These are phyloP conservation scores for Talaromyces funiculosus DNA, from an alignment of 2,329 filamentous ascomycete genomes.

Conservation along the genomic window DNA sequence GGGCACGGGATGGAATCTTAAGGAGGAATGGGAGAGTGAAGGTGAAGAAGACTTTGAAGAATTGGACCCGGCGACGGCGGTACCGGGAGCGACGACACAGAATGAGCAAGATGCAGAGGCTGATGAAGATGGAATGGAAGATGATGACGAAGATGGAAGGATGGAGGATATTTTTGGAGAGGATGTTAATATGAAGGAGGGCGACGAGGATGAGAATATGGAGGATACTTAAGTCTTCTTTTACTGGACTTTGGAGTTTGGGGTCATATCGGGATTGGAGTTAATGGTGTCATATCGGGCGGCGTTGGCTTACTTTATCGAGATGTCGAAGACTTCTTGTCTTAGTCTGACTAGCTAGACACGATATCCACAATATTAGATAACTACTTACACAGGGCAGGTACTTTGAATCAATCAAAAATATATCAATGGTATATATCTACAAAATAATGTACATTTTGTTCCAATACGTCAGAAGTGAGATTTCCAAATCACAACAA, in stretches of 20 bases:
- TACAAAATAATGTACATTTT: constrained; percentile 11
- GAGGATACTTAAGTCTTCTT: constrained; percentile 31
- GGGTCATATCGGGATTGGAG: not conserved
- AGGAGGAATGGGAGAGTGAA: constrained; percentile 55
- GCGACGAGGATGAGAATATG: constrained; percentile 39
- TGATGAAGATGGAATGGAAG: constrained; percentile 31
- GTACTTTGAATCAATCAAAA: not conserved
- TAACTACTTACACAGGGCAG: not conserved
- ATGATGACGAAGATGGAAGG: constrained; percentile 42
- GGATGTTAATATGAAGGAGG: constrained; percentile 34
- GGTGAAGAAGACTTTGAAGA: constrained; percentile 39
- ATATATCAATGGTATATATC: constrained; percentile 6
- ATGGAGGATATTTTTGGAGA: constrained; percentile 47
- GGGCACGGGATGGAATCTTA: constrained; percentile 52
- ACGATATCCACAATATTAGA: not conserved
- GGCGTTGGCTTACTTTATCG: not conserved
- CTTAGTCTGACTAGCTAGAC: not conserved
- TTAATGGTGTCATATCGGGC: not conserved
- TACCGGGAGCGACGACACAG: constrained; percentile 16
- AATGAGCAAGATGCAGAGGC: constrained; percentile 30
- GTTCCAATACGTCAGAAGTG: constrained; percentile 2
- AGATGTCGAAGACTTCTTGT: not conserved
- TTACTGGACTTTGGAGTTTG: not conserved
- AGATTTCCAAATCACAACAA: not conserved
- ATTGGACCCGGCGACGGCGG: not conserved